phyloP scores from a whole-genome alignment of 2,329 filamentous ascomycete species.

The Septoria linicola region DNA sequence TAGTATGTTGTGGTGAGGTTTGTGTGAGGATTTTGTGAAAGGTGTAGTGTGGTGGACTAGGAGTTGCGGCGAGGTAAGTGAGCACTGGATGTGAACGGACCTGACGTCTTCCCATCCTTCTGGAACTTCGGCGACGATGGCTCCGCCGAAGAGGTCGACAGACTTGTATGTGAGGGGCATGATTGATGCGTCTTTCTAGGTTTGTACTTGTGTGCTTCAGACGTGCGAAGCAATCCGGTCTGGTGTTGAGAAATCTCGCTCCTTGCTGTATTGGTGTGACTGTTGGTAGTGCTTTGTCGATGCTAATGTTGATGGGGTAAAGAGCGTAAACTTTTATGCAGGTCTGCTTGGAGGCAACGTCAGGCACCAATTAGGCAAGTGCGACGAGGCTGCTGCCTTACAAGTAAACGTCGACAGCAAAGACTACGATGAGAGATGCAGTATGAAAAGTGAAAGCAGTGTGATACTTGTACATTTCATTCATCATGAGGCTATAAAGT shows the following conservation, averaged over 20 bases:
- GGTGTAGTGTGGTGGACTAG: no score
- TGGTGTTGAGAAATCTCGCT: background rate
- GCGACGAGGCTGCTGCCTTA: slow-evolving; percentile 3
- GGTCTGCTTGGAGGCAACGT: slow-evolving; percentile 13
- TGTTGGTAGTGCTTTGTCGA: background rate
- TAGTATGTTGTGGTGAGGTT: no score
- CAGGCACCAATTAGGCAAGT: slow-evolving; percentile 21
- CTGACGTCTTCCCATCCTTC: slow-evolving; percentile 69
- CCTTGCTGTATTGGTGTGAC: background rate
- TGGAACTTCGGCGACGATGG: slow-evolving; percentile 67
- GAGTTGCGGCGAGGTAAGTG: no score
- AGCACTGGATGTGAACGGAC: slow-evolving; percentile 47
- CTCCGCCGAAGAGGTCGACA: slow-evolving; percentile 65
- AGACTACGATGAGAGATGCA: no score
- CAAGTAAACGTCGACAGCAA: background rate
- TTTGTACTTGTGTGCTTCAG: no score
- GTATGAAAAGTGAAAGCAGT: background rate
- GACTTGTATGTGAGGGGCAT: slow-evolving; percentile 13
- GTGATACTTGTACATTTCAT: slow-evolving; percentile 20
- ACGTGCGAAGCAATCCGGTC: no score
- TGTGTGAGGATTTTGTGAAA: no score
- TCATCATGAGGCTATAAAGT: slow-evolving; percentile 5
- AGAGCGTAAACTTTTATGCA: slow-evolving; percentile 5
- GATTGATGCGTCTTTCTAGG: background rate
- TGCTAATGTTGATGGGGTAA: background rate